Conservation (phyloP, 176 grass and related monocot genomes). For the Lolium perenne region DNA sequence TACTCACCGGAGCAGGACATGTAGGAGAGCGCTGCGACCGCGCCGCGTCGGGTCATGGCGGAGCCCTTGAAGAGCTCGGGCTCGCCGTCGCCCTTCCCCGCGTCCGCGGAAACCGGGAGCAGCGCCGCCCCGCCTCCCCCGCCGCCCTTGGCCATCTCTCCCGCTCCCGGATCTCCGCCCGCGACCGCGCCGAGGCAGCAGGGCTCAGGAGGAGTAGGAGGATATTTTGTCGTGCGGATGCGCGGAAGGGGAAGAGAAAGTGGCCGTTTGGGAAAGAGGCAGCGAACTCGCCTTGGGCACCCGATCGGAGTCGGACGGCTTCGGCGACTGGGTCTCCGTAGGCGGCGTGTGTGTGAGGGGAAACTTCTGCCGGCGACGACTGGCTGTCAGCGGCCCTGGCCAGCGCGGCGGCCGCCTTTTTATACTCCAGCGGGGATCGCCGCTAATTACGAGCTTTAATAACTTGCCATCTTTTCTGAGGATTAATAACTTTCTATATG, state of each 20-base stretch:
- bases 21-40: constrained; percentile 90
- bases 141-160: constrained; percentile 52
- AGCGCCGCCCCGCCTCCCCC: constrained; percentile 2
- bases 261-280: not conserved
- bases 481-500: not conserved
- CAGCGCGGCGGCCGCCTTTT: constrained; percentile 46
- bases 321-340: constrained; percentile 6
- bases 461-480: not conserved
- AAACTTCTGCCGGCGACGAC: constrained; percentile 2
- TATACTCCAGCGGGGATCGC: not conserved
- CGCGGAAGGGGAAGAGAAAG: constrained; percentile 26
- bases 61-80: constrained; percentile 78
- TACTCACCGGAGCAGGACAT: constrained; percentile 85
- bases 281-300: not conserved
- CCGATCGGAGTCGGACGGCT: not conserved
- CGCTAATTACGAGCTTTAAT: not conserved
- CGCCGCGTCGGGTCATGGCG: constrained; percentile 79
- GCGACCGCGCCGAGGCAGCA: constrained; percentile 36
- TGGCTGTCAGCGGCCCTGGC: constrained; percentile 30
- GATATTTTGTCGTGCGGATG: constrained; percentile 38
- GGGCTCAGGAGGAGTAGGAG: constrained; percentile 12
- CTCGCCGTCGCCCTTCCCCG: constrained; percentile 51
- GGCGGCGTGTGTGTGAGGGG: too few species aligned
- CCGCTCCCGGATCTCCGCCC: constrained; percentile 38
- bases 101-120: constrained; percentile 46